A percentile compares a stretch with the other conserved stretches of the same genome.
phyloP scores from a whole-genome alignment of 208 protist species.

The Trichomonas gallinae region DNA sequence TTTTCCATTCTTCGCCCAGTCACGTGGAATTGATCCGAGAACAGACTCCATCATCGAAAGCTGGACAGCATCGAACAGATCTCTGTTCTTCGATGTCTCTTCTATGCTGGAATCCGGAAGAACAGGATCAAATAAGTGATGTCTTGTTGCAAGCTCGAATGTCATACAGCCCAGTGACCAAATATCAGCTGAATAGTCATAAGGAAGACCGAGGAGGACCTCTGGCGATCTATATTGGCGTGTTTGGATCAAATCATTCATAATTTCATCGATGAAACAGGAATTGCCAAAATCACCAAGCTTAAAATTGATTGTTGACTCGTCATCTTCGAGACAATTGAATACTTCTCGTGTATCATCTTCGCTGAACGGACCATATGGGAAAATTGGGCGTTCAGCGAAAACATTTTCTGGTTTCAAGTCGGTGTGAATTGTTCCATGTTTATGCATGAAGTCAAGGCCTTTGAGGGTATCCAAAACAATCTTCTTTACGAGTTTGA shows the following conservation, averaged over 20 bases:
- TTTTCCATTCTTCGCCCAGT: background rate
- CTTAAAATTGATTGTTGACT: background rate
- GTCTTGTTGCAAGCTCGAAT: conserved; percentile 62
- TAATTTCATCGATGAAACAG: background rate
- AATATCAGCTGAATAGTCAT: conserved; percentile 56
- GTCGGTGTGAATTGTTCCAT: conserved; percentile 44
- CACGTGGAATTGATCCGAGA: background rate
- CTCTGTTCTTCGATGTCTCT: background rate
- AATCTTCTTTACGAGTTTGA: conserved; percentile 24
- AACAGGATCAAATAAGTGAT: conserved; percentile 34
- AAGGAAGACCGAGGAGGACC: background rate
- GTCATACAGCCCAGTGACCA: conserved; percentile 59
- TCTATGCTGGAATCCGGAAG: background rate
- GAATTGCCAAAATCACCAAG: background rate
- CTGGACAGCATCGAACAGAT: background rate
- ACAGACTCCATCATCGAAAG: background rate
- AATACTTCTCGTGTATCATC: background rate
- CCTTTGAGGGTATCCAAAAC: conserved; percentile 30
- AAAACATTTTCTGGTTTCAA: conserved; percentile 48
- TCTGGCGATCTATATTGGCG: conserved; percentile 14
- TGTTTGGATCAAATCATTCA: background rate
- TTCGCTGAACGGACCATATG: background rate
- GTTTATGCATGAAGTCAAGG: conserved; percentile 38
- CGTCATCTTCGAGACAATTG: background rate
- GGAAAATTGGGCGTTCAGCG: background rate